These are phyloP conservation scores for Acanthochlamys bracteata DNA, from an alignment of 106 monocot species.

Conservation along the genomic window DNA sequence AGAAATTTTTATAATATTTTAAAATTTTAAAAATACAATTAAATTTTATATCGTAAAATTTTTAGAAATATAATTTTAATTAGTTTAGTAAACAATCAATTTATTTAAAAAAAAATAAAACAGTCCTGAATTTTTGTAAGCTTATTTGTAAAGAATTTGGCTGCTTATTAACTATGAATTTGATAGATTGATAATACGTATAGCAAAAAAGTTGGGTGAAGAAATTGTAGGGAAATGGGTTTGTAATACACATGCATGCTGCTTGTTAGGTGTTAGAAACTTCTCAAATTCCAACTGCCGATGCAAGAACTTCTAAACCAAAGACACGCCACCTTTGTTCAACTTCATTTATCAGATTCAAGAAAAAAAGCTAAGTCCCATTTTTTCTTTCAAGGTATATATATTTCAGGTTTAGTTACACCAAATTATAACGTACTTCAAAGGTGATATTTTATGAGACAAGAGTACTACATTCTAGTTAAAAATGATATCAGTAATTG, in stretches of 20 bases:
- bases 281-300: not conserved
- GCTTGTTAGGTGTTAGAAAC: slow-evolving; percentile 1
- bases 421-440: not conserved
- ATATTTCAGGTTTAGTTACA: not conserved
- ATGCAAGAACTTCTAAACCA: not conserved
- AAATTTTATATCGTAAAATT: too few relatives aligned
- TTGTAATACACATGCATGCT: not conserved
- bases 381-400: not conserved
- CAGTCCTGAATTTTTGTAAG: too few relatives aligned
- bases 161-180: too few relatives aligned
- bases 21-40: too few relatives aligned
- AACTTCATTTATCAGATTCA: not conserved
- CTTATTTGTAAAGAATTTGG: too few relatives aligned
- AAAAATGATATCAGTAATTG: too few relatives aligned
- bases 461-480: too few relatives aligned
- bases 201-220: not conserved
- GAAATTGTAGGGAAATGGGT: not conserved
- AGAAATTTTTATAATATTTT: too few relatives aligned
- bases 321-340: not conserved
- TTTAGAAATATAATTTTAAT: too few relatives aligned
- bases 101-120: too few relatives aligned
- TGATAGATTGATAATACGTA: not conserved
- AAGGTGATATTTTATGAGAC: too few relatives aligned
- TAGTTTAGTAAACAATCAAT: too few relatives aligned
- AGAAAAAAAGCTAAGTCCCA: not conserved